Conservation (phyloP, 2,329 filamentous ascomycete genomes). For the Stagonosporopsis rhizophila region DNA sequence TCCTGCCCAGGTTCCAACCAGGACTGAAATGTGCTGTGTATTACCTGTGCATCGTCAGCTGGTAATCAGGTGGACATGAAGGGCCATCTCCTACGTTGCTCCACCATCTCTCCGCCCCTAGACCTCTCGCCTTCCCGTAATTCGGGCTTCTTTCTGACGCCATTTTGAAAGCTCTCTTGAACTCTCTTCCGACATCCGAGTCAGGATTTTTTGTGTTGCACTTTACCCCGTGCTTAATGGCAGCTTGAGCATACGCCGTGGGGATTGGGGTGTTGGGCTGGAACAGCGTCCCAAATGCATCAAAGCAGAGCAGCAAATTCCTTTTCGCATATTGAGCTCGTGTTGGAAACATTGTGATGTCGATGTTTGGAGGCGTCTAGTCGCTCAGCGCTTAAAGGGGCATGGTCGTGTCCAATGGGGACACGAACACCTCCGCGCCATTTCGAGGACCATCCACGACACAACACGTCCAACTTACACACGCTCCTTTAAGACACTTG, state of each 20-base stretch:
- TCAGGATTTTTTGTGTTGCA: conserved; percentile 47
- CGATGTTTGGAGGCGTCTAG: conserved; percentile 17
- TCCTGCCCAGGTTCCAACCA: conserved; percentile 39
- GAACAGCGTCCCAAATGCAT: conserved; percentile 72
- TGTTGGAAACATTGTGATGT: conserved; percentile 15
- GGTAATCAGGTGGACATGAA: background rate
- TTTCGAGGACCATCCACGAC: conserved; percentile 8
- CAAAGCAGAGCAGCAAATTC: conserved; percentile 66
- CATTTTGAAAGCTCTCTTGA: conserved; percentile 56
- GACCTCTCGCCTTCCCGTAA: conserved; percentile 62
- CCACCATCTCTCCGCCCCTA: conserved; percentile 66
- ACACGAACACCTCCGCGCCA: conserved; percentile 37
- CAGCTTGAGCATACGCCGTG: conserved; percentile 62
- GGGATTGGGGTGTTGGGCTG: conserved; percentile 59
- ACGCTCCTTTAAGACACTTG: conserved; percentile 38
- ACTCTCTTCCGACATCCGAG: conserved; percentile 39
- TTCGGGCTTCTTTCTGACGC: conserved; percentile 61
- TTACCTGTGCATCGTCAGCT: conserved; percentile 52
- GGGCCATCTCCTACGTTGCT: conserved; percentile 56
- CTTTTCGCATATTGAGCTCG: conserved; percentile 25
- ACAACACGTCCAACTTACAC: conserved; percentile 25
- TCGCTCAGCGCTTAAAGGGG: conserved; percentile 32
- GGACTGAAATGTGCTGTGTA: conserved; percentile 55
- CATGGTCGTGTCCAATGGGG: conserved; percentile 25
- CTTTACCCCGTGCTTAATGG: conserved; percentile 58